A percentile compares a stretch with the other conserved stretches of the same genome.
These are phyloP conservation scores for Pestalotiopsis sp. DNA, from an alignment of 2,329 filamentous ascomycete genomes.

Conservation along the genomic window DNA sequence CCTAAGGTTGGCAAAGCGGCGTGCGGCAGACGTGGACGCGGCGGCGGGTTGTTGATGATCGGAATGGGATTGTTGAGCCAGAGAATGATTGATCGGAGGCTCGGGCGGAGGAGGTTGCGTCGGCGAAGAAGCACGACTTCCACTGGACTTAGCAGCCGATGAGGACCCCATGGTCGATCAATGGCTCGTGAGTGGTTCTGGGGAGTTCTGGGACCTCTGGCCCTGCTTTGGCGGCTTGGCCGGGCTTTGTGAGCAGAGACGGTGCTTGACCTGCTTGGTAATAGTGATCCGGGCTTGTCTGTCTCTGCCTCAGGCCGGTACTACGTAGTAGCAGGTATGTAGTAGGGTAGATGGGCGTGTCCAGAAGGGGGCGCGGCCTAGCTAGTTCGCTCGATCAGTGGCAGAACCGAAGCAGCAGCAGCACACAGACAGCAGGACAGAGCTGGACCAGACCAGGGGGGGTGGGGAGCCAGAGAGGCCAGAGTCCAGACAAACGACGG, in stretches of 20 bases:
- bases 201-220: slow-evolving; percentile 1
- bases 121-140: slow-evolving; percentile 15
- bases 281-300: not conserved
- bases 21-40: not conserved
- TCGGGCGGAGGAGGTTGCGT: slow-evolving; percentile 12
- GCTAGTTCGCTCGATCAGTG: not conserved
- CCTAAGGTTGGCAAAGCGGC: slow-evolving; percentile 24
- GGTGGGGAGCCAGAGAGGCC: not conserved
- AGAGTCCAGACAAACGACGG: not conserved
- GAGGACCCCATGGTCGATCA: slow-evolving; percentile 18
- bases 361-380: not conserved
- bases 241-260: not conserved
- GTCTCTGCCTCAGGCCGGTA: slow-evolving; percentile 12
- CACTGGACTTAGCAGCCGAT: slow-evolving; percentile 12
- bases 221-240: slow-evolving; percentile 5
- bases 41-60: not conserved
- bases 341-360: not conserved
- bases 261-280: slow-evolving; percentile 11
- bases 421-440: not conserved
- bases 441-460: not conserved
- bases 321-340: not conserved
- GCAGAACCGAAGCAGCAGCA: not conserved
- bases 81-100: slow-evolving; percentile 12
- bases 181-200: slow-evolving; percentile 13
- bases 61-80: not conserved